A percentile compares a stretch with the other conserved stretches of the same genome.
phyloP scores from a whole-genome alignment of 306 rosid genomes.

The Gastrolobium villosum region DNA sequence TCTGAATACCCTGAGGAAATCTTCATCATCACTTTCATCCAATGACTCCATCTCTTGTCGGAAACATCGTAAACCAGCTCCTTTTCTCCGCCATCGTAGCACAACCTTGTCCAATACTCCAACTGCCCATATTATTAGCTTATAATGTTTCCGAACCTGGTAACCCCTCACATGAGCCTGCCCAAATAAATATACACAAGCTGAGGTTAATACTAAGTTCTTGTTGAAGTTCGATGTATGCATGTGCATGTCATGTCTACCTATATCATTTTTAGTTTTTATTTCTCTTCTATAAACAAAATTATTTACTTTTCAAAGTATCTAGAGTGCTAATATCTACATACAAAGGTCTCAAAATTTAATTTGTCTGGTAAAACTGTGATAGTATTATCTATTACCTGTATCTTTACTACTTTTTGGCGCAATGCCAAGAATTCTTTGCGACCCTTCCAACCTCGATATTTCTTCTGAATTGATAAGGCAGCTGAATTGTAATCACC shows the following conservation, averaged over 20 bases:
- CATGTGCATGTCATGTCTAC: constrained; percentile 15
- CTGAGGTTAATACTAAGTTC: constrained; percentile 21
- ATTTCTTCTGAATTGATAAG: constrained; percentile 90
- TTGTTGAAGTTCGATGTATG: background rate
- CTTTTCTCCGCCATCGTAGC: constrained; percentile 90
- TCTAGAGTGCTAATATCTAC: constrained; percentile 24
- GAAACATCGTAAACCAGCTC: constrained; percentile 79
- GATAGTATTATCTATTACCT: constrained; percentile 62
- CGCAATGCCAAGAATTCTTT: constrained; percentile 80
- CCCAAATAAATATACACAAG: constrained; percentile 45
- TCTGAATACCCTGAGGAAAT: constrained; percentile 84
- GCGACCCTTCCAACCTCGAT: constrained; percentile 92
- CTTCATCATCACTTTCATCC: constrained; percentile 82
- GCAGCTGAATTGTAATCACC: constrained; percentile 81
- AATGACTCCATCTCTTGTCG: constrained; percentile 54
- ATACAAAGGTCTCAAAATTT: constrained; percentile 31
- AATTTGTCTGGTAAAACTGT: constrained; percentile 17
- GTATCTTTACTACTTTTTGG: constrained; percentile 88
- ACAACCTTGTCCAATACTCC: constrained; percentile 89
- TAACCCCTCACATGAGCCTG: constrained; percentile 97
- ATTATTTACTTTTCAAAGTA: background rate
- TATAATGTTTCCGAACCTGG: constrained; percentile 86
- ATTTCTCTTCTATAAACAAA: background rate
- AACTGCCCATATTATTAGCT: constrained; percentile 88
- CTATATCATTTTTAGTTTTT: background rate